Conservation (phyloP, 768 basidiomycete genomes). For the Amanita rubescens region DNA sequence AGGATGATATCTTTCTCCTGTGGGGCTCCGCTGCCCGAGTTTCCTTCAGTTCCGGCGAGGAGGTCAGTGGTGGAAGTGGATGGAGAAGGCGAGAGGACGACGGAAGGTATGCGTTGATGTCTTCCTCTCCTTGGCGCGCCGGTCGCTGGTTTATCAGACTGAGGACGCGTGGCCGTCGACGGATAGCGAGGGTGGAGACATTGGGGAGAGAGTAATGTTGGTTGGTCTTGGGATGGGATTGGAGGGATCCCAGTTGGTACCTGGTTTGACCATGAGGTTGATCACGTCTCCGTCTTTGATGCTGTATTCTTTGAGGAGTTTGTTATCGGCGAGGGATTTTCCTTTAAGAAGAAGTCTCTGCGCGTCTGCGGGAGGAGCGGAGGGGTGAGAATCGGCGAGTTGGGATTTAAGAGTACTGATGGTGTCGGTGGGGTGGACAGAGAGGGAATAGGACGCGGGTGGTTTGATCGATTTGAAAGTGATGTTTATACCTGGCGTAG, state of each 20-base stretch:
- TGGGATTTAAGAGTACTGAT: constrained; percentile 73
- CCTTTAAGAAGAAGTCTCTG: constrained; percentile 91
- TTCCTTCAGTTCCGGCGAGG: neutral
- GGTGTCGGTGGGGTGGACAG: constrained; percentile 75
- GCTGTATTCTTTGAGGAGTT: constrained; percentile 86
- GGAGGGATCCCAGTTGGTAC: constrained; percentile 55
- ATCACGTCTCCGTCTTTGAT: constrained; percentile 75
- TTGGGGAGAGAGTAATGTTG: constrained; percentile 15
- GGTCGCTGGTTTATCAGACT: constrained; percentile 15
- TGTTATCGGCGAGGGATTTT: constrained; percentile 84
- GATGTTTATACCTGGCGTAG: constrained; percentile 40
- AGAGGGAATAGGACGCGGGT: constrained; percentile 61
- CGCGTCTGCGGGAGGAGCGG: constrained; percentile 69
- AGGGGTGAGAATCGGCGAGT: constrained; percentile 51
- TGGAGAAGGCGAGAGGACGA: constrained; percentile 73
- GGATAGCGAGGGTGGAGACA: constrained; percentile 15
- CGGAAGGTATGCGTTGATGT: constrained; percentile 68
- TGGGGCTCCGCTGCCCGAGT: constrained; percentile 13
- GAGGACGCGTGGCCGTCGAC: constrained; percentile 19
- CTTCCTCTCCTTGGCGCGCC: constrained; percentile 23
- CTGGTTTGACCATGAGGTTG: constrained; percentile 82
- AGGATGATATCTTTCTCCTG: constrained; percentile 61
- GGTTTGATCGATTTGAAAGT: constrained; percentile 94
- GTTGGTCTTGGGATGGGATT: constrained; percentile 21
- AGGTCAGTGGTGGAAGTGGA: constrained; percentile 33